These are phyloP conservation scores for Suillus ampliporus DNA, from an alignment of 768 basidiomycete genomes.

Conservation along the genomic window DNA sequence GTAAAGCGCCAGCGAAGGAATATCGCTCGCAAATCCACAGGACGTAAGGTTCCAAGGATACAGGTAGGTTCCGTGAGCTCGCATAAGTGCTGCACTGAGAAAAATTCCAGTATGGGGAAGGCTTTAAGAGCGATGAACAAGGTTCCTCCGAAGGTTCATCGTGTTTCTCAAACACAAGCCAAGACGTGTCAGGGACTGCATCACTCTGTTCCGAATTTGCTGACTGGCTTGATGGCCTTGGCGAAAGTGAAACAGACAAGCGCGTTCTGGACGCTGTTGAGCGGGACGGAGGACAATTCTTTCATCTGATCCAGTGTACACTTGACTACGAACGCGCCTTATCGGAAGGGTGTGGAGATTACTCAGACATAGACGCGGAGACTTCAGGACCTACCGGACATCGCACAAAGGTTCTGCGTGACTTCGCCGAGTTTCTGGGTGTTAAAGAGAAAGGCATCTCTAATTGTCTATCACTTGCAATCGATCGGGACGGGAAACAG, in stretches of 20 bases:
- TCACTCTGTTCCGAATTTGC: background rate
- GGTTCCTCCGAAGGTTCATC: background rate
- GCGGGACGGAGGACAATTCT: constrained; percentile 23
- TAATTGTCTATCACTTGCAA: constrained; percentile 23
- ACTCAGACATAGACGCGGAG: background rate
- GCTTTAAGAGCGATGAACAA: background rate
- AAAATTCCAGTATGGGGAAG: background rate
- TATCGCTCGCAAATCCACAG: constrained; percentile 3
- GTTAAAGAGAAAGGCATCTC: constrained; percentile 18
- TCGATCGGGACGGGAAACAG: constrained; percentile 27
- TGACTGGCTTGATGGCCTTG: background rate
- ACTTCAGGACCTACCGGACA: constrained; percentile 3
- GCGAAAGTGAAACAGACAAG: background rate
- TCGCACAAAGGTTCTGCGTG: constrained; percentile 20
- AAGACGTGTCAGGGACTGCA: background rate
- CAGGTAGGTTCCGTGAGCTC: background rate
- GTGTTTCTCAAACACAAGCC: background rate
- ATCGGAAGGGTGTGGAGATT: constrained; percentile 11
- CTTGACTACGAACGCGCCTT: constrained; percentile 26
- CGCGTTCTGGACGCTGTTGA: constrained; percentile 24
- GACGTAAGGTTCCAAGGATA: constrained; percentile 4
- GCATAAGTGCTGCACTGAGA: background rate
- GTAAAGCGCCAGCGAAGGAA: background rate
- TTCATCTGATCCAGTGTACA: constrained; percentile 23
- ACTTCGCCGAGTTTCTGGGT: constrained; percentile 22